Base-by-base conservation (phyloP, 1,139 yeast genomes). In the Geotrichum europaeum region DNA sequence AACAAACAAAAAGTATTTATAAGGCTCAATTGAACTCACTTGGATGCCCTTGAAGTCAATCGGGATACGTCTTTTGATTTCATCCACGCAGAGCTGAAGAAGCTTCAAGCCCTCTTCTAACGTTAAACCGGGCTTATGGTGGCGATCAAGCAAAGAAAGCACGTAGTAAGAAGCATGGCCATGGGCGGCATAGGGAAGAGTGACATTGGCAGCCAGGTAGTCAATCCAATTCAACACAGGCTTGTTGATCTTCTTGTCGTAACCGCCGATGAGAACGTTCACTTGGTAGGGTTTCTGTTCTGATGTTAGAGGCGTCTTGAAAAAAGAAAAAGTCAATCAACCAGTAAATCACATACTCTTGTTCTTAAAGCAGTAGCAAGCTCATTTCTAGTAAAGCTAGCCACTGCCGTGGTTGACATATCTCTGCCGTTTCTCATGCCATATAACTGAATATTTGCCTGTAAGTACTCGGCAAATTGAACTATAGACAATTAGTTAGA, bases 141-240 rank as follows among this genome's bases (percentile, higher is more conserved):
- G 97, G 68, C 87, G 91, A 77, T 94, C 99, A 68, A 95, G 81
- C 65, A 94, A 78, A 3, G 99, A 89, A 73, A 90, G 82, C 53
- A 96, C 86, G 75, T 94, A 94, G 75, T 91, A 95, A 2, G 96
- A 96, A 45, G 99, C 96, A 71, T 95, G 94, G 2, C 99, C 99
- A 71, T 91, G 97, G 2, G 97, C 96, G 13, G 96, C 97, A 72
- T 95, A 94, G 24, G 99, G 98, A 63, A 94, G 79, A 64, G 87
- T 90, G 20, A 87, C 96, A 67, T 86, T 84, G 3, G 99, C 90
- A 2, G 99, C 99, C 69, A 95, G 79, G 73, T 94, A 94, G 73
- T 94, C 99, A 67, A 95, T 89, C 87, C 95, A 91, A 72, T 88
- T 86, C 71, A 94, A 81, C 55, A 84, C 79, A 45, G 98, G 92